phyloP scores from a whole-genome alignment of 345 rosid genomes.

The Gossypium rotundifolium region DNA sequence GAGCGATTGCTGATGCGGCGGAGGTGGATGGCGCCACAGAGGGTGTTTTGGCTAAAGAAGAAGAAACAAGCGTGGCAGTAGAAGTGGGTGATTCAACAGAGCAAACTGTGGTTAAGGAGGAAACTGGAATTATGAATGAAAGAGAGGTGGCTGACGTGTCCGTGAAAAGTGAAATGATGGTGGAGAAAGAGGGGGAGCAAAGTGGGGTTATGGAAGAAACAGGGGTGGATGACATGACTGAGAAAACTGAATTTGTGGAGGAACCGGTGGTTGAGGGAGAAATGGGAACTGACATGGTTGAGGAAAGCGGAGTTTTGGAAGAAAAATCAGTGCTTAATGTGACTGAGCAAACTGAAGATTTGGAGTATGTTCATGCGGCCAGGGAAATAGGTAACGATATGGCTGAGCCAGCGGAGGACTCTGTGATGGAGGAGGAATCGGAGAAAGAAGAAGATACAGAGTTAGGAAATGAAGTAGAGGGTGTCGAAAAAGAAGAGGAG shows the following conservation, averaged over 20 bases:
- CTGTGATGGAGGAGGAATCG: slow-evolving; percentile 18
- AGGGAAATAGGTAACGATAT: slow-evolving; percentile 11
- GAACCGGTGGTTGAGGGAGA: slow-evolving; percentile 17
- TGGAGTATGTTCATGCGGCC: slow-evolving; percentile 16
- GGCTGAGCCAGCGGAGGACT: slow-evolving; percentile 20
- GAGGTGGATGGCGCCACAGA: slow-evolving; percentile 6
- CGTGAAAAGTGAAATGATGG: slow-evolving; percentile 21
- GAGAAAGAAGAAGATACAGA: slow-evolving; percentile 23
- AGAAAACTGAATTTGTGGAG: not conserved
- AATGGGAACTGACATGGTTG: slow-evolving; percentile 18
- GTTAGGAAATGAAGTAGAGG: slow-evolving; percentile 24
- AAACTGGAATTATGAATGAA: not conserved
- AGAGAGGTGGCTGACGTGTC: slow-evolving; percentile 9
- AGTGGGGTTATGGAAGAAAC: slow-evolving; percentile 17
- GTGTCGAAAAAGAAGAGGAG: slow-evolving; percentile 23
- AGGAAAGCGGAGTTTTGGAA: slow-evolving; percentile 11
- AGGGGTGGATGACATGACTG: not conserved
- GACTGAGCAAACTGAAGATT: slow-evolving; percentile 17
- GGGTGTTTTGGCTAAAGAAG: not conserved
- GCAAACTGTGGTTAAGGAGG: slow-evolving; percentile 21
- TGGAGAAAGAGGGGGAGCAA: slow-evolving; percentile 22
- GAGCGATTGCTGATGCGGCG: not conserved
- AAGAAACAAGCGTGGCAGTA: not conserved
- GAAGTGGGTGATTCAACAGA: not conserved
- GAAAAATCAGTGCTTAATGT: slow-evolving; percentile 5